Evolutionary conservation across 495 filamentous ascomycete species (phyloP), one percentile per base, ranked within the genome.

Genomic region (Cryomyces minteri): DNA sequence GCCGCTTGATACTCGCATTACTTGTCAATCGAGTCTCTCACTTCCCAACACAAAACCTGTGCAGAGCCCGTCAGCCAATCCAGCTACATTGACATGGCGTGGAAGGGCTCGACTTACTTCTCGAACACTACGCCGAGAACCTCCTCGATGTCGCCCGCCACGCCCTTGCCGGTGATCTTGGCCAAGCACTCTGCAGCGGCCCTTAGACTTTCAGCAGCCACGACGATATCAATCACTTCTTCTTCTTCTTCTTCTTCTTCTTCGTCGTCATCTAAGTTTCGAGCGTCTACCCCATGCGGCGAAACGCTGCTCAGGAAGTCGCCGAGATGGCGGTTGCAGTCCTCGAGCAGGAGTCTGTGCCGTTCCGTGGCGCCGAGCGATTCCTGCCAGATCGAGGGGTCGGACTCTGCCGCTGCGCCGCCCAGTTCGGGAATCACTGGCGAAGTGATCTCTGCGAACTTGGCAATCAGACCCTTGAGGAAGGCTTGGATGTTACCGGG

Each of bases 51-150:
- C 79, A 83, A 58, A 81, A 83, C 42, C 59, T 62, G 39, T 43
- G 29, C 6, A 31, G 32, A 31, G 29, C 25, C 32, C 39, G 6
- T 29, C 18, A 11, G 31, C 33, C 31, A 12, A 4, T 51, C 67
- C 73, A 33, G 34, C n/a, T 8, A 47, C 10, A 25, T 32, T 54
- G 47, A 32, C 11, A 37, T 39, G 41, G 36, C 41, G 46, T 68
- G 47, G 64, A 54, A 46, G 48, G 44, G n/a, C 18, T 29, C 40
- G 8, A 67, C 69, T 55, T 57, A 90, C 82, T 93, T 96, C 61
- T 99, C 88, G 65, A 99, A 96, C 2, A 99, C 87, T 36, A 96
- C 88, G 1, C 92, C 92, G 48, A 99, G 63, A 2, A 96, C 86
- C 55, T 96, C 90, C 61, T 99, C 88, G 31, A 99, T 84, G 70